Evolutionary conservation across 2,329 filamentous ascomycete species (phyloP).

Genomic region (Endothia cerciana): DNA sequence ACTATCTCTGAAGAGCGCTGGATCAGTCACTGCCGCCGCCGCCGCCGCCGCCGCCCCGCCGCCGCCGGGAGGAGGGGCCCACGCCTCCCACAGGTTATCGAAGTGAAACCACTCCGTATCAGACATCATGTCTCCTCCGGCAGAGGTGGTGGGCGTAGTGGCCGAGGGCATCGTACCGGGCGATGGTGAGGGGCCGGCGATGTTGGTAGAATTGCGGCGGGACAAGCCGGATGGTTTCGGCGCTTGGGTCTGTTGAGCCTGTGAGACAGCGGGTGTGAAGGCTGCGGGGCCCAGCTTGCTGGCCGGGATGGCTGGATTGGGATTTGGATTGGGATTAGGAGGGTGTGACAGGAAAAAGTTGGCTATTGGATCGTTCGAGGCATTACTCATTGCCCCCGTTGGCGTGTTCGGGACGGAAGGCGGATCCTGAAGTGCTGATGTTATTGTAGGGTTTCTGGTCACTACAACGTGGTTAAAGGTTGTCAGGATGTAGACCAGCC

Average conservation of each 20-base stretch:
- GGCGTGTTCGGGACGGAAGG: slow-evolving; percentile 26
- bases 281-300: slow-evolving; percentile 8
- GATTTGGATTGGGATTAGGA: neutral
- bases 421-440: slow-evolving; percentile 10
- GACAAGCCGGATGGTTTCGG: neutral
- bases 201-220: slow-evolving; percentile 14
- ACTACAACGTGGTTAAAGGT: slow-evolving; percentile 43
- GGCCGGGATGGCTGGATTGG: neutral
- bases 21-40: slow-evolving; percentile 20
- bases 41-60: neutral
- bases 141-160: slow-evolving; percentile 23
- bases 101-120: slow-evolving; percentile 29
- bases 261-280: slow-evolving; percentile 8
- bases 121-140: slow-evolving; percentile 21
- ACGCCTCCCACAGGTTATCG: slow-evolving; percentile 28
- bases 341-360: slow-evolving; percentile 27
- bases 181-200: slow-evolving; percentile 13
- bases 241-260: slow-evolving; percentile 3
- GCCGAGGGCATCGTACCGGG: slow-evolving; percentile 18
- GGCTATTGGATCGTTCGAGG: slow-evolving; percentile 25
- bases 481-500: slow-evolving; percentile 54
- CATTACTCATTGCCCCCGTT: slow-evolving; percentile 14
- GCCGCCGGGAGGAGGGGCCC: slow-evolving; percentile 12
- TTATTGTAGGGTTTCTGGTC: slow-evolving; percentile 8
- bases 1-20: slow-evolving; percentile 23